These are phyloP conservation scores for Haberlea rhodopensis DNA, from an alignment of 257 asterid genomes.

Conservation along the genomic window DNA sequence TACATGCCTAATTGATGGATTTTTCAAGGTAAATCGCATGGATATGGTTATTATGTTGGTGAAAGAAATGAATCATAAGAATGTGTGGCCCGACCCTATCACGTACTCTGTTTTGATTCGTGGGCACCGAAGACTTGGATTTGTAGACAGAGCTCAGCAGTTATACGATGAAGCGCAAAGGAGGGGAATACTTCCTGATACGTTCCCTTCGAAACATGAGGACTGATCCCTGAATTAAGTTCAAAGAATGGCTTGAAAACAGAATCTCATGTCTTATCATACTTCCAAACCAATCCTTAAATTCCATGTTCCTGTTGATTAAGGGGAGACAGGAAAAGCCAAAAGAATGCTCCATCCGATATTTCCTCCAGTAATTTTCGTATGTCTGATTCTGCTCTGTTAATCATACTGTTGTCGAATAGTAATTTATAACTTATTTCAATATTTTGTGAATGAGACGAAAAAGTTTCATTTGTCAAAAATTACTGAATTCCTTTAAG, in stretches of 20 bases:
- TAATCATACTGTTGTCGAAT: neutral
- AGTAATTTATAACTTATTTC: no score
- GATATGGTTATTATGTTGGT: slow-evolving; percentile 32
- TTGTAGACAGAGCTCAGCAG: slow-evolving; percentile 32
- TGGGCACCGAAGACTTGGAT: slow-evolving; percentile 39
- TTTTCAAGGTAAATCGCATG: slow-evolving; percentile 33
- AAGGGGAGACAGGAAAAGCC: slow-evolving; percentile 9
- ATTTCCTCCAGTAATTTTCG: no score
- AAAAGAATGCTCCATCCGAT: slow-evolving; percentile 14
- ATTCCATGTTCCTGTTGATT: neutral
- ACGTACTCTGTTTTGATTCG: slow-evolving; percentile 41
- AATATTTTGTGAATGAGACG: no score
- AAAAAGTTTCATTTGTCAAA: no score
- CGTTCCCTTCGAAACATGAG: slow-evolving; percentile 26
- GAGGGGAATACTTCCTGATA: slow-evolving; percentile 34
- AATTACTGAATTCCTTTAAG: neutral
- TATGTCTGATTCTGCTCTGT: neutral
- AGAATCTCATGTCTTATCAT: neutral
- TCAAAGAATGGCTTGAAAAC: neutral
- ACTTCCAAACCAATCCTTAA: neutral
- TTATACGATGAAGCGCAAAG: slow-evolving; percentile 33
- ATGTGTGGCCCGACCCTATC: slow-evolving; percentile 38
- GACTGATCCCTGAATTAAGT: neutral
- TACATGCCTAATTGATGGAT: slow-evolving; percentile 56
- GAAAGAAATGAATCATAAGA: slow-evolving; percentile 37